Conservation (phyloP, 129 eudicot genomes). For the Cynara cardunculus region DNA sequence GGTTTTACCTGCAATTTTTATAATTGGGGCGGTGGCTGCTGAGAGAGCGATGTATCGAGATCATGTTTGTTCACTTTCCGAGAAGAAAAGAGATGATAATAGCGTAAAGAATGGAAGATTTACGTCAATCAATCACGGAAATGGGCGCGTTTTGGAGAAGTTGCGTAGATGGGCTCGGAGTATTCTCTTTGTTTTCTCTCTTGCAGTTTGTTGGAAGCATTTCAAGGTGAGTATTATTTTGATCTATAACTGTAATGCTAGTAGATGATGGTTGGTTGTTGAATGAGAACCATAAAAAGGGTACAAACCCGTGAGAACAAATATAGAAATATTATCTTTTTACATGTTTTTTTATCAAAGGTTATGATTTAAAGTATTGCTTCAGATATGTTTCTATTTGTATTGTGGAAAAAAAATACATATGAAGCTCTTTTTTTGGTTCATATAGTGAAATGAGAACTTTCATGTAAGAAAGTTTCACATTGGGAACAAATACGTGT, state of each 20-base stretch:
- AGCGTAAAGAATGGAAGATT: conserved; percentile 12
- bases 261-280: background rate
- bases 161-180: conserved; percentile 47
- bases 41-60: conserved; percentile 64
- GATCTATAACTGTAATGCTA: background rate
- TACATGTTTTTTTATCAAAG: too few relatives aligned
- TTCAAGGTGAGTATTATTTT: conserved; percentile 44
- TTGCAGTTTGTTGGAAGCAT: conserved; percentile 80
- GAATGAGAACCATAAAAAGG: too few relatives aligned
- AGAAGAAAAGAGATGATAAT: conserved; percentile 72
- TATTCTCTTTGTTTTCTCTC: conserved; percentile 42
- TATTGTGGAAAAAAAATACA: too few relatives aligned
- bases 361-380: too few relatives aligned
- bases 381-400: too few relatives aligned
- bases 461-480: too few relatives aligned
- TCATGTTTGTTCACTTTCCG: conserved; percentile 42
- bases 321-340: too few relatives aligned
- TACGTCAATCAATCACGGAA: background rate
- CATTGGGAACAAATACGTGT: too few relatives aligned
- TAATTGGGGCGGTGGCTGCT: conserved; percentile 50
- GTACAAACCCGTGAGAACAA: too few relatives aligned
- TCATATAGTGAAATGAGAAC: too few relatives aligned
- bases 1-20: conserved; percentile 57
- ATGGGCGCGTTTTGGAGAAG: conserved; percentile 7
- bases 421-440: too few relatives aligned